Evolutionary conservation across 1,284 basidiomycete species (phyloP).

Genomic region (Moniliella sp.): DNA sequence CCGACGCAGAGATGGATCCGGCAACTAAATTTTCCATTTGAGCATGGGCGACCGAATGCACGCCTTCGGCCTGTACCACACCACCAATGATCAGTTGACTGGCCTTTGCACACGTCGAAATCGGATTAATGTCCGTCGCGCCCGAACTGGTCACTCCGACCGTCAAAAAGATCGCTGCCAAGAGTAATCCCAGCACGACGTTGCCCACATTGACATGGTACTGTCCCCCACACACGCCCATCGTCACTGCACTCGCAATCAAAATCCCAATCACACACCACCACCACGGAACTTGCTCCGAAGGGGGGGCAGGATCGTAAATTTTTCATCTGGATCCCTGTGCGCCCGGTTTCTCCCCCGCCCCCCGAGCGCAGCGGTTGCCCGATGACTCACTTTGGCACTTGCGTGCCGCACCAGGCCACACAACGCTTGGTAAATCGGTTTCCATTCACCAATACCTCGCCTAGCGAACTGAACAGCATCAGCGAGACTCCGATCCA

Average conservation of each 20-base stretch:
- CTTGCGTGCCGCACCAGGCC: conserved; percentile 10
- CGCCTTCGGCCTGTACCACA: conserved; percentile 15
- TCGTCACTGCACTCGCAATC: conserved; percentile 40
- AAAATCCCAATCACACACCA: conserved; percentile 44
- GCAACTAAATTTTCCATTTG: conserved; percentile 43
- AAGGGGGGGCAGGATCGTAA: conserved; percentile 14
- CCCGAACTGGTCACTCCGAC: conserved; percentile 42
- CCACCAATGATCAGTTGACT: conserved; percentile 23
- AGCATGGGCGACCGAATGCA: conserved; percentile 39
- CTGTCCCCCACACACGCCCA: conserved; percentile 36
- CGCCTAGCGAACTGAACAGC: conserved; percentile 32
- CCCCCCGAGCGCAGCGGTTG: too few species aligned
- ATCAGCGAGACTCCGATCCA: conserved; percentile 46
- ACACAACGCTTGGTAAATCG: conserved; percentile 22
- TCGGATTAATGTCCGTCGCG: conserved; percentile 24
- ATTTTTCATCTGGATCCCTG: conserved; percentile 1
- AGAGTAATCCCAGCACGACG: conserved; percentile 37
- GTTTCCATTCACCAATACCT: conserved; percentile 26
- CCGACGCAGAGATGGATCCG: conserved; percentile 43
- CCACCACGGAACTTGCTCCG: conserved; percentile 42
- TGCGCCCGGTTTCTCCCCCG: not conserved
- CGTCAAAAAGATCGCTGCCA: conserved; percentile 48
- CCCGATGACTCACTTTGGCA: conserved; percentile 6
- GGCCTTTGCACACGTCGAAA: conserved; percentile 18
- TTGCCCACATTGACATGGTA: conserved; percentile 27